Base-by-base conservation (phyloP, 371 early-diverging fungal genomes). In the Mucor saturninus region DNA sequence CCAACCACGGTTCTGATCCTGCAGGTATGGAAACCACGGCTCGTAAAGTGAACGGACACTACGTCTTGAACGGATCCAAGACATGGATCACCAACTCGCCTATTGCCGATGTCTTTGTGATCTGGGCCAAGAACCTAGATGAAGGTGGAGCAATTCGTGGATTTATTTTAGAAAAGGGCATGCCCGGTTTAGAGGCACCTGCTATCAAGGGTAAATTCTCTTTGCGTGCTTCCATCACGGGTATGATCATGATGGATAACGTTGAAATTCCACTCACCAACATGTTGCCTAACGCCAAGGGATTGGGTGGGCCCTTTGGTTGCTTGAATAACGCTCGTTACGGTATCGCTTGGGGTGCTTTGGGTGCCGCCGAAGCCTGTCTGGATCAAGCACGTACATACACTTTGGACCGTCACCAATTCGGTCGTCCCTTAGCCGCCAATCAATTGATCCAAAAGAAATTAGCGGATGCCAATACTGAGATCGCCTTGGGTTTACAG, bases 1-100 rank as follows among this genome's bases (percentile, higher is more conserved):
- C 99, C 50, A 95, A 98, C 82, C 96, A 96, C 73, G 99, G 98
- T n/a, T 91, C 92, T 35, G 99, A 98, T 76, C 98, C 98, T 4
- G 90, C 81, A 14, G 80, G 91, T 48, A 97, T 98, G 98, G 96
- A 97, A 73, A 96, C 98, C 11, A 85, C 77, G 6, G 98, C 98
- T 40, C 77, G 78, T 56, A 90, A 89, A 67, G 85, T 83, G 40
- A 87, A 89, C 57, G 92, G 91, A 31, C 80, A 81, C 38, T 98
- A 91, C 74, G 84, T 95, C 10, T 58, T 98, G 53, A 91, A 86
- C 58, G 98, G 98, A 2, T 83, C 92, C 79, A 98, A 98, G 85
- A 96, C 95, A 39, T 98, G 99, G 99, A 98, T 98, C 76, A 96
- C 99, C 63, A 96, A 97, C 86, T 93, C 97, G 39, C 99, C 99